phyloP scores from a whole-genome alignment of 495 filamentous ascomycete species.

The Platismatia glauca region DNA sequence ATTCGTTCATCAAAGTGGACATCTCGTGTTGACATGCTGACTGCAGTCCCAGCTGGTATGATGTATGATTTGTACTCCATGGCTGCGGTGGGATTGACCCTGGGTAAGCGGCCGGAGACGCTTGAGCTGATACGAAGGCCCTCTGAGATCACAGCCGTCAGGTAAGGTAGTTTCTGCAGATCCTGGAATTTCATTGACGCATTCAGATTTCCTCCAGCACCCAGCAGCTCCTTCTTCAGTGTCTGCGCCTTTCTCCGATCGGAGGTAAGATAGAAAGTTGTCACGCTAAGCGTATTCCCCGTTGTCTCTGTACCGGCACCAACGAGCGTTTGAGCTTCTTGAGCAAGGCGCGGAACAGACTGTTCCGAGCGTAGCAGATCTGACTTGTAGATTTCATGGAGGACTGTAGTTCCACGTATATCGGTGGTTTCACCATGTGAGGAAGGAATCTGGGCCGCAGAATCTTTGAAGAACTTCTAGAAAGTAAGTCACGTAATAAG shows the following conservation, averaged over 20 bases:
- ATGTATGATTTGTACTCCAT: slow-evolving; percentile 15
- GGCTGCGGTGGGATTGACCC: slow-evolving; percentile 32
- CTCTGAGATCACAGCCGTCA: slow-evolving; percentile 38
- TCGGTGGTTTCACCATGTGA: background rate
- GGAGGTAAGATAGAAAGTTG: slow-evolving; percentile 27
- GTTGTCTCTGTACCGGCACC: slow-evolving; percentile 34
- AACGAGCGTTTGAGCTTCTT: slow-evolving; percentile 32
- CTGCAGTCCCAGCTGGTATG: slow-evolving; percentile 26
- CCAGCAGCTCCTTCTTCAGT: slow-evolving; percentile 29
- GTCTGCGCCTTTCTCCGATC: slow-evolving; percentile 19
- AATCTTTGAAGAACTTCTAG: background rate
- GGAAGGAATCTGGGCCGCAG: background rate
- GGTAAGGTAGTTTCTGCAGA: slow-evolving; percentile 32
- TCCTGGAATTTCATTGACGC: slow-evolving; percentile 12
- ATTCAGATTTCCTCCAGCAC: slow-evolving; percentile 15
- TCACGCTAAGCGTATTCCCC: slow-evolving; percentile 25
- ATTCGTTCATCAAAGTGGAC: slow-evolving; percentile 16
- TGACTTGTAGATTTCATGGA: slow-evolving; percentile 10
- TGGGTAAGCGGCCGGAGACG: slow-evolving; percentile 29
- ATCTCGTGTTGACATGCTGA: slow-evolving; percentile 29
- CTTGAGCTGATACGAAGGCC: slow-evolving; percentile 24
- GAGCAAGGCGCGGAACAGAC: slow-evolving; percentile 22
- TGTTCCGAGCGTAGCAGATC: slow-evolving; percentile 27
- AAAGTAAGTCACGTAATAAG: background rate
- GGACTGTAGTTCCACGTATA: background rate